Evolutionary conservation across 23 red algal species (phyloP).

Genomic region (Gracilaria domingensis): DNA sequence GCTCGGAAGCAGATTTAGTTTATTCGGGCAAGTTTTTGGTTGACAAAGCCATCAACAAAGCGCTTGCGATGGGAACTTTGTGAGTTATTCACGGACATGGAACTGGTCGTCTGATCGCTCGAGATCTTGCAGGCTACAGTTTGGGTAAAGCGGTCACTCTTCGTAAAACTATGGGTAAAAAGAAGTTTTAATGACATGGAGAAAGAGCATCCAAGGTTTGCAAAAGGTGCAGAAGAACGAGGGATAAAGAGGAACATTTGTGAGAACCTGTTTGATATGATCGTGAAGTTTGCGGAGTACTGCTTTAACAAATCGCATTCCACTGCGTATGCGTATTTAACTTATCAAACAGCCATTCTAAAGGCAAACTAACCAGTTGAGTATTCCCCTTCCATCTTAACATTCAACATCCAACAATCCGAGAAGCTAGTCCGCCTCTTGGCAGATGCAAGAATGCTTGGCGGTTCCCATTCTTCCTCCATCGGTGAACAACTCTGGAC

Average conservation of each 20-base stretch:
- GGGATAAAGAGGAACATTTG: constrained; percentile 61
- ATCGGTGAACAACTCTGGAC: constrained; percentile 73
- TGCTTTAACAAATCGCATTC: constrained; percentile 99
- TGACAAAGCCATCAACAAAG: no score
- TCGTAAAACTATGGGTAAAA: constrained; percentile 96
- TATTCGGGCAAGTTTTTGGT: no score
- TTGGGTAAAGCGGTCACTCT: constrained; percentile 95
- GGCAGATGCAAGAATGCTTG: constrained; percentile 56
- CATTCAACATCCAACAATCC: constrained; percentile 70
- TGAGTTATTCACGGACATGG: no score
- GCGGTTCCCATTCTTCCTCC: constrained; percentile 59
- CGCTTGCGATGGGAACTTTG: no score
- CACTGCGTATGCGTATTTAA: constrained; percentile 93
- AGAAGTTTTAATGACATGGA: constrained; percentile 95
- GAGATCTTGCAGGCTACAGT: constrained; percentile 92
- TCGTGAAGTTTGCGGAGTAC: constrained; percentile 95
- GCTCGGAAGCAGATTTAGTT: no score
- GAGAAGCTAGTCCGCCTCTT: constrained; percentile 81
- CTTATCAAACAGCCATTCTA: constrained; percentile 92
- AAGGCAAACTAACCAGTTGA: constrained; percentile 96
- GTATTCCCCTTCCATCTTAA: constrained; percentile 81
- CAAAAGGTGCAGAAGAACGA: constrained; percentile 71
- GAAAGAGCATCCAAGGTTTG: constrained; percentile 77
- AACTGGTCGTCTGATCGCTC: no score
- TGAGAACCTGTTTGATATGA: constrained; percentile 79